Base-by-base conservation (phyloP, 2,329 filamentous ascomycete species). In the Alternaria panax region DNA sequence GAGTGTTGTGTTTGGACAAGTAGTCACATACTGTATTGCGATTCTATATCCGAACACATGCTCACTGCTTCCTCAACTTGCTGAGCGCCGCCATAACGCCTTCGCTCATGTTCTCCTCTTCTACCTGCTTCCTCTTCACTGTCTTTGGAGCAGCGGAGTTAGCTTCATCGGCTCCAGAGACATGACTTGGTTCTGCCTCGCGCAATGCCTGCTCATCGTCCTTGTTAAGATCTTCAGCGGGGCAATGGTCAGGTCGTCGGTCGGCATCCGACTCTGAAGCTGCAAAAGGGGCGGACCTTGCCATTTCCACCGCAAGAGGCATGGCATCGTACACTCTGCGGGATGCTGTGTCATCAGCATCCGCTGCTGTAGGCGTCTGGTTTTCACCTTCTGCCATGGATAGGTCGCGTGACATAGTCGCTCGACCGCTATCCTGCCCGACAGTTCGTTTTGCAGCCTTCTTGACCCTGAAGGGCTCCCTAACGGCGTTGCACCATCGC, bases 391-490 rank as follows among this genome's bases (percentile, higher is more conserved):
- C 75, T 41, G 67, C 69, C 48, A 60, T 63, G 18, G 73, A 73
- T 7, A 65, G 55, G n/a, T 72, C 69, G 25, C 66, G 68, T 25
- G 74, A 71, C 27, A 74, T 52, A 1, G 63, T 67, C 40, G 57
- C 59, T 40, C 59, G 62, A 22, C 64, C 73, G 42, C 72, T 72
- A 42, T 79, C 76, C n/a, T 73, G 73, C 38, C 63, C 71, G 14
- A 82, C 64, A n/a, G 78, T 81, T 38, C 83, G 76, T 65, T 81
- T 91, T n/a, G 85, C 86, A 2, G 91, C 86, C 70, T 90, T 90
- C 69, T 88, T 87, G 5, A 90, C 87, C 58, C 92, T 83, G 70
- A 98, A 97, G 0, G 92, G 92, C 78, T 96, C 93, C 60, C 92
- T 87, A 1, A 97, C 90, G 9, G 91, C 90, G 57, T 83, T 86